Conservation (phyloP, 2,329 filamentous ascomycete species). For the Penicillium sp. region DNA sequence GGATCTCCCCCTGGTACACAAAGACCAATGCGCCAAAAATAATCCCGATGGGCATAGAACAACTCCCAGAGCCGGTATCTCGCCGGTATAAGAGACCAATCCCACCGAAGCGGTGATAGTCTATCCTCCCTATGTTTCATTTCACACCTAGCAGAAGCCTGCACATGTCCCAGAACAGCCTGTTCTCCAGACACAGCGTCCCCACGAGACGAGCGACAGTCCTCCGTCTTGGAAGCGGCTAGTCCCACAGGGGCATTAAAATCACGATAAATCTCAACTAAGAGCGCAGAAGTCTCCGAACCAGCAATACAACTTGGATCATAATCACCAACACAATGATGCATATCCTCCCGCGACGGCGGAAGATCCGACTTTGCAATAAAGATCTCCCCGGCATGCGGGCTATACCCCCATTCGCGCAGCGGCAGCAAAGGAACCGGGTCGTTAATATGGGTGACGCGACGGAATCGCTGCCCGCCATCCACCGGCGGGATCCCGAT, state of each 20-base stretch:
- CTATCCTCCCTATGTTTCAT: slow-evolving; percentile 24
- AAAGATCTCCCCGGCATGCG: slow-evolving; percentile 85
- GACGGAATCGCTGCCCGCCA: slow-evolving; percentile 55
- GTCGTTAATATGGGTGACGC: slow-evolving; percentile 82
- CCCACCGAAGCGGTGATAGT: slow-evolving; percentile 14
- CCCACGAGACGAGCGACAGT: not conserved
- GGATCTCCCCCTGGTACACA: slow-evolving; percentile 73
- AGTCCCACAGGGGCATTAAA: slow-evolving; percentile 5
- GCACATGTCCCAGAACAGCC: slow-evolving; percentile 27
- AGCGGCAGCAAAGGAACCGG: slow-evolving; percentile 86
- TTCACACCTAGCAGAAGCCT: slow-evolving; percentile 17
- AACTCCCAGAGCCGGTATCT: slow-evolving; percentile 83
- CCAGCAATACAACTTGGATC: slow-evolving; percentile 72
- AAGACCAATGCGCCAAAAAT: slow-evolving; percentile 90
- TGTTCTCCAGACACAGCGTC: slow-evolving; percentile 5
- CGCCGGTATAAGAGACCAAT: slow-evolving; percentile 37
- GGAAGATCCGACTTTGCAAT: slow-evolving; percentile 71
- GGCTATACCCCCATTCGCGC: slow-evolving; percentile 80
- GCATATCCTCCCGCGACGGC: slow-evolving; percentile 67
- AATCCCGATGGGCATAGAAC: slow-evolving; percentile 91
- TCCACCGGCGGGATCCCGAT: slow-evolving; percentile 9
- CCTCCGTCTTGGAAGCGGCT: not conserved
- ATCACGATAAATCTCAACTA: slow-evolving; percentile 13
- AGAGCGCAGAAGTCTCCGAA: slow-evolving; percentile 30
- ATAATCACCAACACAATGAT: slow-evolving; percentile 66